Evolutionary conservation across 2,329 filamentous ascomycete genomes (phyloP).

Genomic region (Colletotrichum shisoi): DNA sequence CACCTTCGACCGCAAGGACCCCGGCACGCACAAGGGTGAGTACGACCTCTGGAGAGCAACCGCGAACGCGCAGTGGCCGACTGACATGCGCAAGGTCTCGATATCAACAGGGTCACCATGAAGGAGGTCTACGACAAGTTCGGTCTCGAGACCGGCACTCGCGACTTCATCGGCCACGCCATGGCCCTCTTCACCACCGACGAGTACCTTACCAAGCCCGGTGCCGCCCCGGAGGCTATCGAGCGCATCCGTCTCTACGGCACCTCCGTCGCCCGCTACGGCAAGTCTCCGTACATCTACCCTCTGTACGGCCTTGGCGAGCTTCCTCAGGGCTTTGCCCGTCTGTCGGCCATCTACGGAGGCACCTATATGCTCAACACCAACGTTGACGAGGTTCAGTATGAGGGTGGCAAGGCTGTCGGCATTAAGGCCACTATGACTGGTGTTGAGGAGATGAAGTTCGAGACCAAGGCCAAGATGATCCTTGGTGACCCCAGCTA

Average conservation of each 20-base stretch:
- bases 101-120: slow-evolving; percentile 83
- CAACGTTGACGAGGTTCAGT: slow-evolving; percentile 85
- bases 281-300: slow-evolving; percentile 99
- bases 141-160: slow-evolving; percentile 84
- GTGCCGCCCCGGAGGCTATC: slow-evolving; percentile 82
- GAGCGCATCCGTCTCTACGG: slow-evolving; percentile 95
- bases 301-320: slow-evolving; percentile 96
- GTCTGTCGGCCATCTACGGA: slow-evolving; percentile 96
- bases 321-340: slow-evolving; percentile 95
- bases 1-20: slow-evolving; percentile 81
- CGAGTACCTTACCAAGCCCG: slow-evolving; percentile 77
- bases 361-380: slow-evolving; percentile 99
- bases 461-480: slow-evolving; percentile 94
- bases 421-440: slow-evolving; percentile 98
- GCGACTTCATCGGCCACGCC: slow-evolving; percentile 96
- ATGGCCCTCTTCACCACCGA: slow-evolving; percentile 97
- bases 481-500: slow-evolving; percentile 97
- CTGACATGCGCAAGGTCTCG: slow-evolving; percentile 67
- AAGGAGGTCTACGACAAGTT: slow-evolving; percentile 99
- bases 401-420: slow-evolving; percentile 83
- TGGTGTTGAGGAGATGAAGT: slow-evolving; percentile 89
- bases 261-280: slow-evolving; percentile 96
- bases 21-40: slow-evolving; percentile 87
- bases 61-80: neutral
- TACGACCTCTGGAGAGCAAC: neutral